Evolutionary conservation across 106 monocot species (phyloP).

Genomic region (Acorus calamus): DNA sequence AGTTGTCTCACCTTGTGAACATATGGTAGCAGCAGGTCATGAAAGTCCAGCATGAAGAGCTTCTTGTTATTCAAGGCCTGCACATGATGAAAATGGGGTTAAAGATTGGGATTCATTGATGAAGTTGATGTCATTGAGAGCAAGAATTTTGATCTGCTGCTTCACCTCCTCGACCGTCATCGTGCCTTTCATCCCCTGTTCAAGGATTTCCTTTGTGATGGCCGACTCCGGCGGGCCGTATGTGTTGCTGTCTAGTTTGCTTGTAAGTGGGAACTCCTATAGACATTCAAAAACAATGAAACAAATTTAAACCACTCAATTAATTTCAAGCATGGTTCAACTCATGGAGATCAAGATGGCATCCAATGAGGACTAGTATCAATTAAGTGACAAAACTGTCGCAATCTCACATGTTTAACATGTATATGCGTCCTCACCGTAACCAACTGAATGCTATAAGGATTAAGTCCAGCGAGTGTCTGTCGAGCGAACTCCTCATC

Average conservation of each 20-base stretch:
- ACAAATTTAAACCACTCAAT: neutral
- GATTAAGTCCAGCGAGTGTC: conserved; percentile 71
- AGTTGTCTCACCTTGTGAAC: conserved; percentile 54
- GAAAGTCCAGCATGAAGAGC: conserved; percentile 71
- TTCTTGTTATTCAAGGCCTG: conserved; percentile 69
- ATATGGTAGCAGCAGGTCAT: conserved; percentile 72
- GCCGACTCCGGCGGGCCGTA: conserved; percentile 57
- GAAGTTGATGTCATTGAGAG: too few relatives aligned
- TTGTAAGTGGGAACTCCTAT: conserved; percentile 60
- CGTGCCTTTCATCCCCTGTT: conserved; percentile 31
- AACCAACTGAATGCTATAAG: conserved; percentile 40
- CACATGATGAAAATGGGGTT: neutral
- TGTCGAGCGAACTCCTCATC: conserved; percentile 74
- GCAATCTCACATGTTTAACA: neutral
- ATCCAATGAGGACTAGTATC: too few relatives aligned
- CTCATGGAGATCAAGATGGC: too few relatives aligned
- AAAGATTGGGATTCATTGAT: too few relatives aligned
- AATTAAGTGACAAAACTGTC: too few relatives aligned
- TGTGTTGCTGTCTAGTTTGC: conserved; percentile 60
- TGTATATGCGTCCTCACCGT: conserved; percentile 13
- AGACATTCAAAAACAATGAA: neutral
- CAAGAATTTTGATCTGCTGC: too few relatives aligned
- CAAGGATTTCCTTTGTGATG: conserved; percentile 45
- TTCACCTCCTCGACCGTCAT: conserved; percentile 59
- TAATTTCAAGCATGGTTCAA: neutral